A percentile compares a stretch with the other conserved stretches of the same genome.
Evolutionary conservation across 345 rosid species (phyloP).

Genomic region (Arabidopsis thaliana): DNA sequence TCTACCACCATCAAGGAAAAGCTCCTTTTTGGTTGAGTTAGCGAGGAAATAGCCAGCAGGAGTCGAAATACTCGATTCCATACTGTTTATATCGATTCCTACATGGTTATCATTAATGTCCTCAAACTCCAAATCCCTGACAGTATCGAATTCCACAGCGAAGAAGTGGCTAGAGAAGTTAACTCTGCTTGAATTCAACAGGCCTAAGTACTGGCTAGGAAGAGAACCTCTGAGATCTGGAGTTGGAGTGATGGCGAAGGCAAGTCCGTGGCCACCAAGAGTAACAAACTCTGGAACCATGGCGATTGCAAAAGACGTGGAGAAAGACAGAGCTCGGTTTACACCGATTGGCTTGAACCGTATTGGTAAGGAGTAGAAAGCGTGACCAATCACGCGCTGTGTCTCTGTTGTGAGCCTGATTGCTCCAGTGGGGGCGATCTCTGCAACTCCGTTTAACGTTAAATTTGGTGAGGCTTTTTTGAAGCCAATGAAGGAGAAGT

Average conservation of each 20-base stretch:
- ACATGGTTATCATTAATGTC: conserved; percentile 85
- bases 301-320: conserved; percentile 83
- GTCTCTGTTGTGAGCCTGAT: conserved; percentile 65
- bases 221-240: conserved; percentile 55
- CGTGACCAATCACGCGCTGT: conserved; percentile 67
- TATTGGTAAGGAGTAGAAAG: conserved; percentile 71
- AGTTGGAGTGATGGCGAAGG: conserved; percentile 67
- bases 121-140: conserved; percentile 63
- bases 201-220: conserved; percentile 75
- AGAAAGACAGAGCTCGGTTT: conserved; percentile 65
- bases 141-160: conserved; percentile 91
- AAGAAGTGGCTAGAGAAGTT: conserved; percentile 64
- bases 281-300: conserved; percentile 61
- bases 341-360: conserved; percentile 55
- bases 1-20: conserved; percentile 57
- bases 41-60: conserved; percentile 60
- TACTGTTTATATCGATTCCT: conserved; percentile 72
- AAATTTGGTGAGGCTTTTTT: conserved; percentile 47
- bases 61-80: conserved; percentile 62
- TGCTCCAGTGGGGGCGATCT: conserved; percentile 57
- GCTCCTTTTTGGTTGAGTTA: conserved; percentile 47
- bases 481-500: conserved; percentile 60
- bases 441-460: conserved; percentile 58
- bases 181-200: conserved; percentile 60
- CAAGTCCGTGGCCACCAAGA: conserved; percentile 89